Base-by-base conservation (phyloP, 148 eudicot species). In the Gaultheria prostrata region DNA sequence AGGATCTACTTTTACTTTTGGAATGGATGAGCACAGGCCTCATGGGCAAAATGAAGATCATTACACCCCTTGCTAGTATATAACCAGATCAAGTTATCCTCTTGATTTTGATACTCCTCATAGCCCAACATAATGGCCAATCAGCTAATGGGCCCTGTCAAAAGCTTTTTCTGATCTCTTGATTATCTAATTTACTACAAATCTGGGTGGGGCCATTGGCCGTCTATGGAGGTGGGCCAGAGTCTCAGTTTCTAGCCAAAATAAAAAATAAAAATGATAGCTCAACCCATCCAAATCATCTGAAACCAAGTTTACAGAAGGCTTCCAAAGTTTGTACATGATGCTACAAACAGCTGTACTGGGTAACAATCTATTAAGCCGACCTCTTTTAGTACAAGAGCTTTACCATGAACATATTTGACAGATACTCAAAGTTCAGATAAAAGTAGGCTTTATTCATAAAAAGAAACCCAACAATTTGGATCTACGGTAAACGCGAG, bases 321-420 rank as follows among this genome's bases (percentile, higher is more conserved):
- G 39, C 46, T 17, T 13, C 2, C 1, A 71, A 3, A 17, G n/a
- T 33, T 18, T 71, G 76, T 33, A 71, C 45, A 33, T 1, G 53
- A 46, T 45, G 78, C 78, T 46, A 21, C 13, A 45, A 75, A 75
- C 13, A 75, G 32, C 48, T 39, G 46, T 46, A 24, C 14, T 77
- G 39, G 59, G 54, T n/a, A 26, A 14, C 15, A n/a, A 21, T 10
- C 35, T 33, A 33, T 33, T 15, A n/a, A 48, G 57, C 39, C 8
- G 49, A 80, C 82, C 30, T 61, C 33, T 63, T 80, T 15, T 43
- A 13, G 30, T 12, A 57, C 10, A 75, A 65, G 69, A 71, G 13
- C 32, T 45, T 26, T 30, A 30, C 80, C 63, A 83, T 79, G 57
- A 43, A 80, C 83, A 35, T 46, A 35, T 54, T 57, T 70, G 20